Percentiles rank a stretch among this genome's conserved stretches.
Conservation (phyloP, 305 asterid genomes). For the Nicotiana rustica region DNA sequence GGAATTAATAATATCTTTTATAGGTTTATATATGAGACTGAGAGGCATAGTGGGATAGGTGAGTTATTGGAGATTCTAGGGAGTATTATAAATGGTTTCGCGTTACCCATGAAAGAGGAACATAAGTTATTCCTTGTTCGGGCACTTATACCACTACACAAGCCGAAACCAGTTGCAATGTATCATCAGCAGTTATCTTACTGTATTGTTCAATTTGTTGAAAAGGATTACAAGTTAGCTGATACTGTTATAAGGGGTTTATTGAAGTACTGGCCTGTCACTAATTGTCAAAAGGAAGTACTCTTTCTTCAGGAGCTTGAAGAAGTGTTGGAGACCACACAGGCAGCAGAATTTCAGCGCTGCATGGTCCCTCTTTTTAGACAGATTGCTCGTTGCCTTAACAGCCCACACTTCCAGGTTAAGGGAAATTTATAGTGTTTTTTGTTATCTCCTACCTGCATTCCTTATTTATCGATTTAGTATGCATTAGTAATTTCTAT, state of each 20-base stretch:
- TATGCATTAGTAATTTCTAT: background rate
- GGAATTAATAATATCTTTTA: constrained; percentile 44
- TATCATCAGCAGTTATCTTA: constrained; percentile 48
- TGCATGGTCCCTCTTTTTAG: constrained; percentile 49
- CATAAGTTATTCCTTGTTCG: constrained; percentile 44
- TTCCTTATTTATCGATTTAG: background rate
- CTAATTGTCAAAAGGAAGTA: constrained; percentile 47
- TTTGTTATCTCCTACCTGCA: background rate
- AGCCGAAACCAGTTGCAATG: constrained; percentile 41
- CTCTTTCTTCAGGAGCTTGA: constrained; percentile 48
- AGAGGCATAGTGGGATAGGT: constrained; percentile 45
- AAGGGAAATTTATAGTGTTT: background rate
- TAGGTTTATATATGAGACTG: constrained; percentile 45
- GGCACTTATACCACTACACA: constrained; percentile 49
- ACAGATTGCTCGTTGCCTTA: constrained; percentile 47
- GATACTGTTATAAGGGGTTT: constrained; percentile 46
- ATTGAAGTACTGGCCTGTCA: constrained; percentile 48
- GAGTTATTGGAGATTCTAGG: constrained; percentile 48
- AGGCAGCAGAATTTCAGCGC: constrained; percentile 48
- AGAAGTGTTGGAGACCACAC: constrained; percentile 47
- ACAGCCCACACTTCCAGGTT: constrained; percentile 50
- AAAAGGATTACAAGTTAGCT: constrained; percentile 45
- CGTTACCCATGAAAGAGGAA: constrained; percentile 48
- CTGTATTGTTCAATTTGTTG: constrained; percentile 45
- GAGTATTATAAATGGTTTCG: constrained; percentile 48